phyloP scores from a whole-genome alignment of 768 basidiomycete species.

The Lentinula detonsa region DNA sequence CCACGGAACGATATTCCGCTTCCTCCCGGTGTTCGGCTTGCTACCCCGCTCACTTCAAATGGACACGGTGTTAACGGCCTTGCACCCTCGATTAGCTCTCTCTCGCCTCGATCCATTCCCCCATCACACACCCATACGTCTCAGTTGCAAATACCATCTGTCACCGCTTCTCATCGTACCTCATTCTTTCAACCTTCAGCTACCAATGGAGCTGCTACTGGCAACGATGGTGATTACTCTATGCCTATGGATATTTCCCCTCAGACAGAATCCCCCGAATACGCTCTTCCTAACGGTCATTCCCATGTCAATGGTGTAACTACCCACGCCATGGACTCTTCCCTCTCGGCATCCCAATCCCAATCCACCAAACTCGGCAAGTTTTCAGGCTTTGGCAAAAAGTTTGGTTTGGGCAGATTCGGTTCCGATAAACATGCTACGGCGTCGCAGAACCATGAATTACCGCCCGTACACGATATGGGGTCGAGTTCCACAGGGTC shows the following conservation, averaged over 20 bases:
- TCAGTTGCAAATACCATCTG: slow-evolving; percentile 36
- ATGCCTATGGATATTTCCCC: slow-evolving; percentile 55
- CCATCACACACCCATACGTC: slow-evolving; percentile 45
- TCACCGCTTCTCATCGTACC: slow-evolving; percentile 46
- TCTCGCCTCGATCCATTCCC: slow-evolving; percentile 18
- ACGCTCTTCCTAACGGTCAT: slow-evolving; percentile 32
- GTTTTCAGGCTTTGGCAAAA: slow-evolving; percentile 61
- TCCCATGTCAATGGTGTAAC: slow-evolving; percentile 46
- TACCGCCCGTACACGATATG: slow-evolving; percentile 67
- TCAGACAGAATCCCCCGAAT: slow-evolving; percentile 37
- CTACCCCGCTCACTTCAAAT: slow-evolving; percentile 28
- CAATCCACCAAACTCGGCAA: slow-evolving; percentile 40
- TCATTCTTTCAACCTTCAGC: slow-evolving; percentile 34
- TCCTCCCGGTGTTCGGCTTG: slow-evolving; percentile 43
- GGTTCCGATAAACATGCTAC: slow-evolving; percentile 73
- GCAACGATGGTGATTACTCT: slow-evolving; percentile 37
- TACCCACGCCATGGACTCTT: slow-evolving; percentile 37
- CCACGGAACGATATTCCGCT: slow-evolving; percentile 61
- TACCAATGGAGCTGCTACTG: not conserved
- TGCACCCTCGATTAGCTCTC: slow-evolving; percentile 29
- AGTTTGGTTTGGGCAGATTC: slow-evolving; percentile 42
- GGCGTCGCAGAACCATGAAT: slow-evolving; percentile 55
- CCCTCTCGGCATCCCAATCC: slow-evolving; percentile 2
- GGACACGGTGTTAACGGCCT: slow-evolving; percentile 28
- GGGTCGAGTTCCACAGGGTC: slow-evolving; percentile 51